Evolutionary conservation across 208 protist species (phyloP).

Genomic region (Strigomonas oncopelti): DNA sequence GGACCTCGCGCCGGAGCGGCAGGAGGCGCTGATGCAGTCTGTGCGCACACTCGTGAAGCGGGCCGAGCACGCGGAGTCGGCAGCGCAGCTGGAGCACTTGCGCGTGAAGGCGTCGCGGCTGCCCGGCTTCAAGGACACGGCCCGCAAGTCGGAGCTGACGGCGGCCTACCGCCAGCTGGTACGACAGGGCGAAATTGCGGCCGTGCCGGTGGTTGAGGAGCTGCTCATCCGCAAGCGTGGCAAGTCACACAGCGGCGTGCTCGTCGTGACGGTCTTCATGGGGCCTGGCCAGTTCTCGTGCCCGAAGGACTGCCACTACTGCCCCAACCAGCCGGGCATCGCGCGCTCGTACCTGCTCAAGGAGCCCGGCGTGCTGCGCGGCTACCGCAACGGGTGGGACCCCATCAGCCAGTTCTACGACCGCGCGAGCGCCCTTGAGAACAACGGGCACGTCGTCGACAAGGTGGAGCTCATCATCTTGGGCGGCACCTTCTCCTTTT

Average conservation of each 20-base stretch:
- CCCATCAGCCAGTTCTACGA: slow-evolving; percentile 90
- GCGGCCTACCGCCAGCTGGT: slow-evolving; percentile 83
- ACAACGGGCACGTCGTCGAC: slow-evolving; percentile 90
- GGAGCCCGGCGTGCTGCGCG: slow-evolving; percentile 89
- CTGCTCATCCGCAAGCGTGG: slow-evolving; percentile 80
- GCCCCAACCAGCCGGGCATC: slow-evolving; percentile 89
- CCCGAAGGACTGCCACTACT: slow-evolving; percentile 93
- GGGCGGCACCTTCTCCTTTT: slow-evolving; percentile 99
- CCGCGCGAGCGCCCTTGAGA: slow-evolving; percentile 84
- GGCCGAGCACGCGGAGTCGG: slow-evolving; percentile 18
- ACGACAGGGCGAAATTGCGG: slow-evolving; percentile 47
- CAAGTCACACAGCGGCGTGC: slow-evolving; percentile 87
- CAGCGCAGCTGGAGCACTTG: slow-evolving; percentile 66
- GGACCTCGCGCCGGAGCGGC: slow-evolving; percentile 64
- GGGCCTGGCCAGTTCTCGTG: slow-evolving; percentile 89
- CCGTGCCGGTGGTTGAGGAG: slow-evolving; percentile 48
- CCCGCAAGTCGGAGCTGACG: slow-evolving; percentile 83
- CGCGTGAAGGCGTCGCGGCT: slow-evolving; percentile 74
- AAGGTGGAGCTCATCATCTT: slow-evolving; percentile 99
- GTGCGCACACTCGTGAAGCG: slow-evolving; percentile 52
- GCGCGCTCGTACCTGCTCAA: slow-evolving; percentile 89
- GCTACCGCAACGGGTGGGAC: slow-evolving; percentile 88
- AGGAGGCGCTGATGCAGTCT: slow-evolving; percentile 58
- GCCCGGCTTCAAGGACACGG: slow-evolving; percentile 79
- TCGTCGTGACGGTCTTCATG: slow-evolving; percentile 92